These are phyloP conservation scores for Salix suchowensis DNA, from an alignment of 345 rosid species.

Conservation along the genomic window DNA sequence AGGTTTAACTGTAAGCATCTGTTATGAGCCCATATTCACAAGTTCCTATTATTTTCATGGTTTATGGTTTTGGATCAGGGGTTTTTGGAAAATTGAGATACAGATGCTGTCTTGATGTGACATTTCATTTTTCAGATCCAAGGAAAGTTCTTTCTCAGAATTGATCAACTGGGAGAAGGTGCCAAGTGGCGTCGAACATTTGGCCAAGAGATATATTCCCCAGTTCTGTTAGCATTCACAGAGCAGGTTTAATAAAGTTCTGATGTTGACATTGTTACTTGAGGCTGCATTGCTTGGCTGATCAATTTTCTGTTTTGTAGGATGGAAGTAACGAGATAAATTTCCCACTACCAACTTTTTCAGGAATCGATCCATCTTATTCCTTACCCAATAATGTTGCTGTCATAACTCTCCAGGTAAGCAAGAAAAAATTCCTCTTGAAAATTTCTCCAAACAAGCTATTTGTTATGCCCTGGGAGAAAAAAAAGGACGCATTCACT, in stretches of 20 bases:
- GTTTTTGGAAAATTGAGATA: neutral
- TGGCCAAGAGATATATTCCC: slow-evolving; percentile 89
- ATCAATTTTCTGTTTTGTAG: slow-evolving; percentile 37
- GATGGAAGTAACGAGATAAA: slow-evolving; percentile 57
- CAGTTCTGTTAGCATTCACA: slow-evolving; percentile 78
- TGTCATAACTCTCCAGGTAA: slow-evolving; percentile 82
- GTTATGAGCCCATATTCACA: slow-evolving; percentile 14
- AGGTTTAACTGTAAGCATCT: slow-evolving; percentile 77
- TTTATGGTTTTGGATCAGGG: neutral
- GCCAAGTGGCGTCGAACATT: slow-evolving; percentile 85
- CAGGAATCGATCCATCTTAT: slow-evolving; percentile 72
- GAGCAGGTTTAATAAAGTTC: slow-evolving; percentile 51
- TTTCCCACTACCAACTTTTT: slow-evolving; percentile 49
- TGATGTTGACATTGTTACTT: neutral
- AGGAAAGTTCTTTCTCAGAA: slow-evolving; percentile 69
- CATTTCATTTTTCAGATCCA: slow-evolving; percentile 46
- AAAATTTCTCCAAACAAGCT: neutral
- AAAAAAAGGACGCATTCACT: too few relatives aligned
- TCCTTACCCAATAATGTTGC: slow-evolving; percentile 69
- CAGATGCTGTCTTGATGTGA: neutral
- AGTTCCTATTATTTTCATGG: neutral
- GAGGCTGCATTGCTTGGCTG: slow-evolving; percentile 10
- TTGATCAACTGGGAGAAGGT: slow-evolving; percentile 78
- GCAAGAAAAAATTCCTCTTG: slow-evolving; percentile 1
- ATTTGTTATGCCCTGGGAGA: neutral